phyloP scores from a whole-genome alignment of 106 monocot genomes.

The Dendrobium huoshanense region DNA sequence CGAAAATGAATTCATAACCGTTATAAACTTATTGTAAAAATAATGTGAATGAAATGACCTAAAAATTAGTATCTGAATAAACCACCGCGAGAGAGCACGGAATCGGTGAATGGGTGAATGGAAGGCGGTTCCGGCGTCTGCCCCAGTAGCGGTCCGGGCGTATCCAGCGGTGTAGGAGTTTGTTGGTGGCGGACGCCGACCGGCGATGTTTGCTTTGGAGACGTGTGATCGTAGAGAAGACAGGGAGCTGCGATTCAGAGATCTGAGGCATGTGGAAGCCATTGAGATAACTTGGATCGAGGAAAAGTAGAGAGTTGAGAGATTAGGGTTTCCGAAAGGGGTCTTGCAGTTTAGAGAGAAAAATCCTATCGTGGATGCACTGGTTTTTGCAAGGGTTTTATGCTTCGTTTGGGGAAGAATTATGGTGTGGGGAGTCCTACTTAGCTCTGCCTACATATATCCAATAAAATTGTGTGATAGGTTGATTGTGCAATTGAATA shows the following conservation, averaged over 20 bases:
- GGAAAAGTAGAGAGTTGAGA: neutral
- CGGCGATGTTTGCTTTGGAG: conserved; percentile 7
- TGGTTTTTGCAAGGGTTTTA: no score
- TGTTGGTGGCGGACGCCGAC: neutral
- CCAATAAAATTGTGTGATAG: no score
- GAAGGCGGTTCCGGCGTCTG: neutral
- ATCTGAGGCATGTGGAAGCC: conserved; percentile 18
- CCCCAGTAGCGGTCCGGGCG: neutral
- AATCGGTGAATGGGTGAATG: neutral
- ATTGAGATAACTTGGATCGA: neutral
- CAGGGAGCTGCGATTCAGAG: conserved; percentile 11
- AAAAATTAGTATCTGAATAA: neutral
- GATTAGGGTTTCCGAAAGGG: neutral
- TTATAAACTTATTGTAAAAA: neutral
- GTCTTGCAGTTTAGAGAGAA: neutral
- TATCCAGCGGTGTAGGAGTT: conserved; percentile 1
- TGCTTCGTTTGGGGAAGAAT: no score
- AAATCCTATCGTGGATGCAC: no score
- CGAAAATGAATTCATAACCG: neutral
- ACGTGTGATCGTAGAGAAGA: conserved; percentile 7
- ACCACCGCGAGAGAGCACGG: conserved; percentile 4
- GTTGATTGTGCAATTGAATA: no score
- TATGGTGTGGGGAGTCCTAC: no score
- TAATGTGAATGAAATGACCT: neutral
- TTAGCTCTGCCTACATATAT: no score